phyloP scores from a whole-genome alignment of 177 flowering plant genomes.

The Telopea speciosissima region DNA sequence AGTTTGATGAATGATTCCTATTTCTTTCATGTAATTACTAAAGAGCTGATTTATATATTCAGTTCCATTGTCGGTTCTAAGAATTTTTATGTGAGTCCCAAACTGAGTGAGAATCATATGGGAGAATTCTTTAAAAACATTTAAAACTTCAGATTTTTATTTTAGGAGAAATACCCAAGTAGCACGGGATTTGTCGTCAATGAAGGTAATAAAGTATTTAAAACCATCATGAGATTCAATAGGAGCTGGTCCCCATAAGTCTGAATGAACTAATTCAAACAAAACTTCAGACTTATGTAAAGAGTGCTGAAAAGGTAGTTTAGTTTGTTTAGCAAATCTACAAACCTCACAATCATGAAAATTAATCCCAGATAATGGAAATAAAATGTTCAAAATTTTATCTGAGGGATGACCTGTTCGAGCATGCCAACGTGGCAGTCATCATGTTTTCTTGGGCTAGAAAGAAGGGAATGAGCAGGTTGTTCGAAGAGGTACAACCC shows the following conservation, averaged over 20 bases:
- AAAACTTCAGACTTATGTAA: not conserved
- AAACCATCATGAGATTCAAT: not conserved
- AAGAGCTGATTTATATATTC: not conserved
- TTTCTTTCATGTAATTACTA: not conserved
- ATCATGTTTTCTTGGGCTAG: not conserved
- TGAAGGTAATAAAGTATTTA: not conserved
- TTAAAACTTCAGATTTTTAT: not conserved
- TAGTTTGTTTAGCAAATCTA: not conserved
- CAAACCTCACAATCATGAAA: not conserved
- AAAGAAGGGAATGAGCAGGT: too few species aligned
- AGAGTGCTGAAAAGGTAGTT: not conserved
- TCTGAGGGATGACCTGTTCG: conserved; percentile 2
- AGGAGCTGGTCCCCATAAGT: conserved; percentile 1
- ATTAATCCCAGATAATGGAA: not conserved
- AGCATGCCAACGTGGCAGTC: not conserved
- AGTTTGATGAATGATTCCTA: not conserved
- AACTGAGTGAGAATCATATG: not conserved
- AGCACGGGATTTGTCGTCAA: not conserved
- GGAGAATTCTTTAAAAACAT: not conserved
- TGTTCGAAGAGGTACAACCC: not conserved
- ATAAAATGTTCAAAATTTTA: not conserved
- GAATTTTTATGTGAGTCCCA: not conserved
- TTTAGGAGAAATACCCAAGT: not conserved
- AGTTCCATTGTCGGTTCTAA: too few species aligned
- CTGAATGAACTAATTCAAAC: conserved; percentile 5